phyloP scores from a whole-genome alignment of 495 filamentous ascomycete species.

The Penicillium maclennaniae region DNA sequence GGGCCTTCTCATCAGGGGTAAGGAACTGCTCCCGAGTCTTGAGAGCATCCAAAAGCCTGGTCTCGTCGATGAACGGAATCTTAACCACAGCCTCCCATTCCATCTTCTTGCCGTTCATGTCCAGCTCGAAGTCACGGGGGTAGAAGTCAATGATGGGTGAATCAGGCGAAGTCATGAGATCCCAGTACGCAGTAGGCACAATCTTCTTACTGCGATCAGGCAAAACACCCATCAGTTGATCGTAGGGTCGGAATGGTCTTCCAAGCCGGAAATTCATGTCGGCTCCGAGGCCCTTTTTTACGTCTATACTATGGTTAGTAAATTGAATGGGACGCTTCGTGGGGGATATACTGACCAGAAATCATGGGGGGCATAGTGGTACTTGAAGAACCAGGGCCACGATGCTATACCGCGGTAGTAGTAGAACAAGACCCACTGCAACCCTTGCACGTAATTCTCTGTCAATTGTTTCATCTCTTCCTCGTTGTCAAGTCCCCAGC shows the following conservation, averaged over 20 bases:
- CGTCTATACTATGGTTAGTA: conserved; percentile 52
- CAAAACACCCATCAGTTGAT: conserved; percentile 97
- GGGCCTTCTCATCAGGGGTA: conserved; percentile 65
- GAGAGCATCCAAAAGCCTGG: conserved; percentile 79
- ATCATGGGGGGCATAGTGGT: conserved; percentile 99
- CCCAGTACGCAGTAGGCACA: conserved; percentile 81
- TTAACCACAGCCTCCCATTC: conserved; percentile 99
- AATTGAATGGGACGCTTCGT: not conserved
- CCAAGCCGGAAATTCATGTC: conserved; percentile 90
- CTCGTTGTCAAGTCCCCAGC: conserved; percentile 81
- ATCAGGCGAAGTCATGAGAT: conserved; percentile 82
- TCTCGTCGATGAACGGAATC: conserved; percentile 97
- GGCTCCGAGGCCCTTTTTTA: conserved; percentile 78
- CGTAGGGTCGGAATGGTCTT: conserved; percentile 88
- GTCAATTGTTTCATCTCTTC: conserved; percentile 76
- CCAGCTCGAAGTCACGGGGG: conserved; percentile 92
- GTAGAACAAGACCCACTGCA: conserved; percentile 98
- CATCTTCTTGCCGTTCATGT: conserved; percentile 99
- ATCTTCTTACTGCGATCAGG: conserved; percentile 96
- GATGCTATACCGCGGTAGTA: conserved; percentile 96
- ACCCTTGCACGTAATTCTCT: conserved; percentile 95
- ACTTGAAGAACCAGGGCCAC: conserved; percentile 97
- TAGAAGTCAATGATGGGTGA: conserved; percentile 99
- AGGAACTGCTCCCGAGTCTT: conserved; percentile 74
- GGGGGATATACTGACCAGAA: conserved; percentile 52